Conservation (phyloP, 1,284 basidiomycete genomes). For the Quambalaria eucalypti region DNA sequence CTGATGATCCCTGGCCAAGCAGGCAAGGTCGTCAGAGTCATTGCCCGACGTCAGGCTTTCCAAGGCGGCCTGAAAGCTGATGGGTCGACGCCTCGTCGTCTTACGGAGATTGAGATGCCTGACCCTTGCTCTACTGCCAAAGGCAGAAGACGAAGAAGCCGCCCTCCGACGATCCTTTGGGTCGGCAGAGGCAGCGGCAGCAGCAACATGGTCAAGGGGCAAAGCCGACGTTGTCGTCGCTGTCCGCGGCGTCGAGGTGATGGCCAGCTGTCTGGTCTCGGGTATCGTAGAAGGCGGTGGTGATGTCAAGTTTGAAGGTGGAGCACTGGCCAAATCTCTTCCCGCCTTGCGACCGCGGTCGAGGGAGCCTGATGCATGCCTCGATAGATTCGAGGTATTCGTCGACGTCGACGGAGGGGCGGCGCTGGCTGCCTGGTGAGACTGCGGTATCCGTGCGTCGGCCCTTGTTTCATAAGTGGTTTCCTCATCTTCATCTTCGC, state of each 20-base stretch:
- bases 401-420: background rate
- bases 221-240: too few species aligned
- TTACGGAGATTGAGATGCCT: slow-evolving; percentile 20
- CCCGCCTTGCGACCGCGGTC: background rate
- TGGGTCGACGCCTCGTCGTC: slow-evolving; percentile 24
- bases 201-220: too few species aligned
- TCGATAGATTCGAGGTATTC: background rate
- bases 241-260: background rate
- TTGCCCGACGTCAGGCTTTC: slow-evolving; percentile 11
- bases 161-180: slow-evolving; percentile 17
- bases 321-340: background rate
- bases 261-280: too few species aligned
- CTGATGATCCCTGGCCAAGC: background rate
- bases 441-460: too few species aligned
- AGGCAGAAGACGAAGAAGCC: slow-evolving; percentile 33
- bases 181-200: background rate
- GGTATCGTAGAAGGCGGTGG: background rate
- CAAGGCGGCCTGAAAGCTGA: slow-evolving; percentile 35
- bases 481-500: slow-evolving; percentile 2
- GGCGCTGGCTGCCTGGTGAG: background rate
- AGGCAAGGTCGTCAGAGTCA: background rate
- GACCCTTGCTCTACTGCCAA: slow-evolving; percentile 32
- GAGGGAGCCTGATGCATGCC: background rate
- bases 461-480: background rate
- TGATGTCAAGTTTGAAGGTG: background rate